Evolutionary conservation across 139 green algal species (phyloP).

Genomic region (Trebouxia sp.): DNA sequence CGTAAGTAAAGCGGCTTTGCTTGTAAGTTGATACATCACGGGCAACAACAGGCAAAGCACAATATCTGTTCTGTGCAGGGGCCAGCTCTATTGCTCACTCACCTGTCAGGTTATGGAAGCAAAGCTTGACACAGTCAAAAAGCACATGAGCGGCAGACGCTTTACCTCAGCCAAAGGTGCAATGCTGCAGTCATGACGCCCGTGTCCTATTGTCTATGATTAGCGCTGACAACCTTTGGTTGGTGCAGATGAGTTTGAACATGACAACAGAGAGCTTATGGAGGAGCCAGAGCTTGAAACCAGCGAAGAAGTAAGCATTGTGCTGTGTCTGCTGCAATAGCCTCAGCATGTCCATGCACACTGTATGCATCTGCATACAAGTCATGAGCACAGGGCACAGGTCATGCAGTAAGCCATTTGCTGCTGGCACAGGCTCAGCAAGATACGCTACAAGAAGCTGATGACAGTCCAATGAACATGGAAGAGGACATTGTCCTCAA

Average conservation of each 20-base stretch:
- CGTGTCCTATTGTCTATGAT: too few species aligned
- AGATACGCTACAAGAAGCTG: neutral
- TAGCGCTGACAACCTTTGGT: neutral
- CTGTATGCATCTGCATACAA: too few species aligned
- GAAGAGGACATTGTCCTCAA: neutral
- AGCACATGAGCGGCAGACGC: constrained; percentile 70
- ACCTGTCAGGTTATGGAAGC: constrained; percentile 78
- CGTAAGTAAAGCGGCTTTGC: constrained; percentile 51
- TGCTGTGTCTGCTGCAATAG: too few species aligned
- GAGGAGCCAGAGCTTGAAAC: constrained; percentile 55
- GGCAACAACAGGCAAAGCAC: too few species aligned
- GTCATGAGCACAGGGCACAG: too few species aligned
- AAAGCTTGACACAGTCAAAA: constrained; percentile 61
- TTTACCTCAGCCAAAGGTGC: constrained; percentile 62
- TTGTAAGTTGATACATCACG: too few species aligned
- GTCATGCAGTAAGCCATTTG: neutral
- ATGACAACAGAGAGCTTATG: constrained; percentile 65
- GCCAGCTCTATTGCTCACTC: constrained; percentile 78
- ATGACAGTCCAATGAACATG: neutral
- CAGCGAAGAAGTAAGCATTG: neutral
- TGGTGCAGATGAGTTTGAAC: constrained; percentile 60
- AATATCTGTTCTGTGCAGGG: constrained; percentile 32
- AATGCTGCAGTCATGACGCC: too few species aligned
- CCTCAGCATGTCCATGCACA: too few species aligned
- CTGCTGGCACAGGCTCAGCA: neutral